A percentile compares a stretch with the other conserved stretches of the same genome.
phyloP scores from a whole-genome alignment of 2,329 filamentous ascomycete genomes.

The Venturia nashicola region DNA sequence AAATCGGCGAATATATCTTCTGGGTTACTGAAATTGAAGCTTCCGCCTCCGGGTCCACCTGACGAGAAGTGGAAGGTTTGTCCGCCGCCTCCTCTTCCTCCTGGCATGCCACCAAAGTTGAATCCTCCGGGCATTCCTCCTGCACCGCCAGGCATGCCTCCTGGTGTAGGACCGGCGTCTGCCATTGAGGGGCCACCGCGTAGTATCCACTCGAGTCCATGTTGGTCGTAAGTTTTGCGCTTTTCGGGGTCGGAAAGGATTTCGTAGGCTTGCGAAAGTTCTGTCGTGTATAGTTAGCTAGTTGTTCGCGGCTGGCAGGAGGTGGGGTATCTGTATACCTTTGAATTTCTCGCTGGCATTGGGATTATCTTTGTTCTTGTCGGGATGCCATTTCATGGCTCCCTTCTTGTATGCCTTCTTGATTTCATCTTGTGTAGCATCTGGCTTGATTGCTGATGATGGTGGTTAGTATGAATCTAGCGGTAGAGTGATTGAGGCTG shows the following conservation, averaged over 20 bases:
- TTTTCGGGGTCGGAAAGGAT: slow-evolving; percentile 96
- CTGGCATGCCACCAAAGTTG: slow-evolving; percentile 37
- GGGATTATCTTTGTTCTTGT: slow-evolving; percentile 94
- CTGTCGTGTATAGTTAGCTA: slow-evolving; percentile 22
- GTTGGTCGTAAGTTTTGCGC: slow-evolving; percentile 89
- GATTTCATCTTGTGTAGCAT: slow-evolving; percentile 82
- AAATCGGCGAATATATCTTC: slow-evolving; percentile 81
- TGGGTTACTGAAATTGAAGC: slow-evolving; percentile 75
- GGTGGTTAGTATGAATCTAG: not conserved
- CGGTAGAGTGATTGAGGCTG: not conserved
- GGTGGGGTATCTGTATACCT: slow-evolving; percentile 27
- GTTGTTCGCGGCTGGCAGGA: not conserved
- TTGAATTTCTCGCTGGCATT: slow-evolving; percentile 89
- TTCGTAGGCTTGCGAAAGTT: slow-evolving; percentile 94
- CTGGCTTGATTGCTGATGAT: slow-evolving; percentile 51
- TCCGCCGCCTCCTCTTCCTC: slow-evolving; percentile 31
- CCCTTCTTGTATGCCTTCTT: slow-evolving; percentile 92
- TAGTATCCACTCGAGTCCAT: slow-evolving; percentile 83
- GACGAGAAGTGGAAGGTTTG: slow-evolving; percentile 56
- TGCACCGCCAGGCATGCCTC: slow-evolving; percentile 44
- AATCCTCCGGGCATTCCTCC: slow-evolving; percentile 43
- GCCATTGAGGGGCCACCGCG: slow-evolving; percentile 55
- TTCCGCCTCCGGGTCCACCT: slow-evolving; percentile 39
- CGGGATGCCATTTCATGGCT: slow-evolving; percentile 85
- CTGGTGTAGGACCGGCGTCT: slow-evolving; percentile 35